A percentile compares a stretch with the other conserved stretches of the same genome.
Conservation (phyloP, 345 rosid genomes). For the Salix purpurea region DNA sequence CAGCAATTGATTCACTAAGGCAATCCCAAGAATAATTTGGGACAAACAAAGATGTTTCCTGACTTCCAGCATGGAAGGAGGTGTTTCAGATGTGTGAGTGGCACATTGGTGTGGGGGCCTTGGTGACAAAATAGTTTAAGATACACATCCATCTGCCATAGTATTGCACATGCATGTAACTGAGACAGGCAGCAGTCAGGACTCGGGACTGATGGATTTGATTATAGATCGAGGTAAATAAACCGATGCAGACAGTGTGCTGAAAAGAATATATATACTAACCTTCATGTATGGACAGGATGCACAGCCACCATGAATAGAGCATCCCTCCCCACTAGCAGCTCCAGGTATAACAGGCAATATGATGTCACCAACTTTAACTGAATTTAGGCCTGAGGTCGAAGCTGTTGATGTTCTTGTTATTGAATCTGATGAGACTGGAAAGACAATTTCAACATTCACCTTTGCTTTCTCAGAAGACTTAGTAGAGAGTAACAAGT, state of each 20-base stretch:
- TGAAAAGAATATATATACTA: slow-evolving; percentile 7
- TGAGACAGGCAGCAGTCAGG: not conserved
- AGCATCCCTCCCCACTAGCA: slow-evolving; percentile 92
- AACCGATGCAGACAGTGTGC: not conserved
- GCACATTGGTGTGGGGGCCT: not conserved
- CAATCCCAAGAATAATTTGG: not conserved
- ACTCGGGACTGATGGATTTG: not conserved
- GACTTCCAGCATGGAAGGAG: not conserved
- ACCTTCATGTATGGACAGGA: slow-evolving; percentile 99
- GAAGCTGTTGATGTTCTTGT: slow-evolving; percentile 49
- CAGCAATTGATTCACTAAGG: no score
- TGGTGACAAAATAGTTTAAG: not conserved
- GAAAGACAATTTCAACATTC: slow-evolving; percentile 82
- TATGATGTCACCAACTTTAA: slow-evolving; percentile 37
- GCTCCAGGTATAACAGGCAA: slow-evolving; percentile 88
- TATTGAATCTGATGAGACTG: slow-evolving; percentile 87
- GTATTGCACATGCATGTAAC: not conserved
- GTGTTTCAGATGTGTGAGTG: not conserved
- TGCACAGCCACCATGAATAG: slow-evolving; percentile 93
- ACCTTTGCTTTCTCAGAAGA: slow-evolving; percentile 49
- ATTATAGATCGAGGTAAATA: not conserved
- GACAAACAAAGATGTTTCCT: not conserved
- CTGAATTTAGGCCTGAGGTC: slow-evolving; percentile 36
- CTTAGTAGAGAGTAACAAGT: slow-evolving; percentile 45
- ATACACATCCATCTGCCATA: not conserved